Base-by-base conservation (phyloP, 768 basidiomycete species). In the Boletus eberwhitei region DNA sequence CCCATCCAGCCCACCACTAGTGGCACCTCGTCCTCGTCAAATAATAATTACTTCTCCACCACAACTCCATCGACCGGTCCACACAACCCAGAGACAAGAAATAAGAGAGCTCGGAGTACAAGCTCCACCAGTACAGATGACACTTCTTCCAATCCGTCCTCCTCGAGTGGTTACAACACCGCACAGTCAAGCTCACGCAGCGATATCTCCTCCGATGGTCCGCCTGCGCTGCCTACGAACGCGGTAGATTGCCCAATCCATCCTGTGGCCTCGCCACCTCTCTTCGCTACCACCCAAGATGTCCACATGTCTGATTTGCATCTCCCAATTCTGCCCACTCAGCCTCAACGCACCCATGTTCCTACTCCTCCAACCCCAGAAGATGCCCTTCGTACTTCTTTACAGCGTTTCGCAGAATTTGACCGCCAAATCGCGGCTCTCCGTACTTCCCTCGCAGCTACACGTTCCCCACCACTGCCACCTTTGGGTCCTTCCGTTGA, bases 61-160 rank as follows among this genome's bases (percentile, higher is more conserved):
- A 22, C 53, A 24, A 8, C 52, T 24, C 48, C 37, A 3, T 36
- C 52, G 5, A 22, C 47, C 37, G 49, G 50, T 64, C 60, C 63
- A 67, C 73, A 64, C 48, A 72, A 72, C 60, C 73, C 75, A 44
- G 78, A 79, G 59, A 74, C 80, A 51, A 78, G 81, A 54, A 83
- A 78, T 57, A 85, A 85, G 68, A 71, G 84, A 32, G 80, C 84
- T 5, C 71, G 83, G 43, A 84, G 83, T 55, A 78, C 77, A 34
- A 79, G 77, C 55, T 79, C 75, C 34, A 75, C 76, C 42, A 70
- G 68, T n/a, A 74, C 73, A 51, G 71, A 71, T 39, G 57, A 51
- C 54, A 64, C 66, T 35, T 56, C 62, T 5, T 71, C 73, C 32
- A 54, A 54, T 26, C 70, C 72, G 47, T 73, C 76, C 9, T 64